Conservation (phyloP, 2,329 filamentous ascomycete genomes). For the Claviceps arundinis region DNA sequence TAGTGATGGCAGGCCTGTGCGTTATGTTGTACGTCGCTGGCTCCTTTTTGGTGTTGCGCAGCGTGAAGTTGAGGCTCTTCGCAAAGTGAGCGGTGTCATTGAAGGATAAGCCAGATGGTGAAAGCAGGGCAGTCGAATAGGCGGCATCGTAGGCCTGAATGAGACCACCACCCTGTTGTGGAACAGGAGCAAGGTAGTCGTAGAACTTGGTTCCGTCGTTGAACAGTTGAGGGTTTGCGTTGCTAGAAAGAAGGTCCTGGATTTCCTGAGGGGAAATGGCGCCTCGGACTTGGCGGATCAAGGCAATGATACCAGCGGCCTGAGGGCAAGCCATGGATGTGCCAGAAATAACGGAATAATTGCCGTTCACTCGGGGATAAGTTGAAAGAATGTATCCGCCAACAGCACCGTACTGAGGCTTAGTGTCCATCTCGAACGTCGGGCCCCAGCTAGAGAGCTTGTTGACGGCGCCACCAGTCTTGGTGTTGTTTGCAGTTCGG, state of each 20-base stretch:
- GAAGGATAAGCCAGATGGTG: slow-evolving; percentile 45
- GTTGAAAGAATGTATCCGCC: slow-evolving; percentile 43
- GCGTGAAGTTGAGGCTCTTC: slow-evolving; percentile 34
- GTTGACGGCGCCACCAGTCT: slow-evolving; percentile 38
- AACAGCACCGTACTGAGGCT: slow-evolving; percentile 42
- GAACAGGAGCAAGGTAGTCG: slow-evolving; percentile 35
- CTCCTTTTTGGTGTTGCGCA: slow-evolving; percentile 38
- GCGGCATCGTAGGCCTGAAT: slow-evolving; percentile 48
- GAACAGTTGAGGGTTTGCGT: slow-evolving; percentile 34
- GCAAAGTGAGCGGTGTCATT: slow-evolving; percentile 49
- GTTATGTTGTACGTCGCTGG: slow-evolving; percentile 38
- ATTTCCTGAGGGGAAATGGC: slow-evolving; percentile 35
- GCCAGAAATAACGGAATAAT: slow-evolving; percentile 30
- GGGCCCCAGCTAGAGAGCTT: slow-evolving; percentile 47
- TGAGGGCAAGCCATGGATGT: slow-evolving; percentile 50
- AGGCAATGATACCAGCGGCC: slow-evolving; percentile 39
- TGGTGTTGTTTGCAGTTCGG: slow-evolving; percentile 15
- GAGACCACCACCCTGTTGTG: slow-evolving; percentile 48
- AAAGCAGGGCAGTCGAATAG: slow-evolving; percentile 37
- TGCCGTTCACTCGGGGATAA: too few species aligned
- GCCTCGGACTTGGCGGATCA: slow-evolving; percentile 38
- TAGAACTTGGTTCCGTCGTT: slow-evolving; percentile 27
- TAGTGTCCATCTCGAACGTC: slow-evolving; percentile 36
- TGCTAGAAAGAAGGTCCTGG: slow-evolving; percentile 35
- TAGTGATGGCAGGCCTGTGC: slow-evolving; percentile 36